Evolutionary conservation across 2,329 filamentous ascomycete species (phyloP).

Genomic region (Exophiala sp.): DNA sequence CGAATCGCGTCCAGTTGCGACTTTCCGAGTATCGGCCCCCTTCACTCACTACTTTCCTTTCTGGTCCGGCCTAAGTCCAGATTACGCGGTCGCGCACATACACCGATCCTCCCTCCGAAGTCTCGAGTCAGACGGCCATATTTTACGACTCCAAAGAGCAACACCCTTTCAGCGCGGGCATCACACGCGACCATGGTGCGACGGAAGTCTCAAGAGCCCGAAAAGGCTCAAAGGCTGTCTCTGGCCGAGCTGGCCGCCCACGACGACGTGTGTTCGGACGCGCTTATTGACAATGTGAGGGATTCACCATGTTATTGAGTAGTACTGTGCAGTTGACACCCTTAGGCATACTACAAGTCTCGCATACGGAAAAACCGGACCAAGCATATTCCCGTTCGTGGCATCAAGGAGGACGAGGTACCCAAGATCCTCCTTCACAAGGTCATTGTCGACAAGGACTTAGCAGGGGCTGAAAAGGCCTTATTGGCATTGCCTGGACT

Average conservation of each 20-base stretch:
- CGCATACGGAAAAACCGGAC: slow-evolving; percentile 89
- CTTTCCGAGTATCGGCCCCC: slow-evolving; percentile 12
- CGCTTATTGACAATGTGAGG: slow-evolving; percentile 88
- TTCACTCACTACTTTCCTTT: slow-evolving; percentile 16
- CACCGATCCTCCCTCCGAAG: neutral
- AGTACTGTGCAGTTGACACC: slow-evolving; percentile 13
- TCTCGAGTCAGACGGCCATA: neutral
- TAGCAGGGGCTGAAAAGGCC: slow-evolving; percentile 65
- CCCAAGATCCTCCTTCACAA: slow-evolving; percentile 59
- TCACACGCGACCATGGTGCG: slow-evolving; percentile 25
- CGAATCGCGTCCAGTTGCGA: slow-evolving; percentile 12
- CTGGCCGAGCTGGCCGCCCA: slow-evolving; percentile 85
- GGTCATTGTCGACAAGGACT: slow-evolving; percentile 71
- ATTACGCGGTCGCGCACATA: neutral
- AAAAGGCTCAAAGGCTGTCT: slow-evolving; percentile 65
- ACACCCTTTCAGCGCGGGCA: neutral
- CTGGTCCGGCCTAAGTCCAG: neutral
- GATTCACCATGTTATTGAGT: slow-evolving; percentile 13
- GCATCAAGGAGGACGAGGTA: slow-evolving; percentile 65
- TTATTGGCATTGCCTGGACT: slow-evolving; percentile 71
- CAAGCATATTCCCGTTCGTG: slow-evolving; percentile 79
- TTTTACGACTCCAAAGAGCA: too few relatives aligned
- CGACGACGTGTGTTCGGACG: slow-evolving; percentile 94
- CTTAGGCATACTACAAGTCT: slow-evolving; percentile 91
- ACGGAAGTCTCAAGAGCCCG: slow-evolving; percentile 18